Base-by-base conservation (phyloP, 1,284 basidiomycete genomes). In the Cryptococcus jaspeensis region DNA sequence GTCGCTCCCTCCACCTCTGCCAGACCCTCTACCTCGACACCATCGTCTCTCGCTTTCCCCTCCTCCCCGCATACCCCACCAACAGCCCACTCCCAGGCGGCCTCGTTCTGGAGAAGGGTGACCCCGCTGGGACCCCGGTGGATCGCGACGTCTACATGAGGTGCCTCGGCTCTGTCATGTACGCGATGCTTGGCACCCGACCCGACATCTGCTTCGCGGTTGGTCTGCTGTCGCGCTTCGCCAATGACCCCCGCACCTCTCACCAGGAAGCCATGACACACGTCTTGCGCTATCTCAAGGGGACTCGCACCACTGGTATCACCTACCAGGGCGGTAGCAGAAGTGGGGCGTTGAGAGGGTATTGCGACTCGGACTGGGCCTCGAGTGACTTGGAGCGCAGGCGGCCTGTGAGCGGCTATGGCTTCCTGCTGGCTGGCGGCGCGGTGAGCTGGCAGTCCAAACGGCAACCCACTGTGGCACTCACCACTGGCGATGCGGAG, bases 251-350 rank as follows among this genome's bases (percentile, higher is more conserved):
- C n/a, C 50, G 56, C 0, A 20, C 23, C 1, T 5, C 45, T 0
- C 81, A 83, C 60, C 81, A 77, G 76, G 67, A 69, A 1, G 76
- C 78, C 0, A 75, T 76, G 0, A 75, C 79, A 15, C 70, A 71
- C 5, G 70, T 81, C 5, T 64, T 82, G 0, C 69, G 70, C 0
- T 83, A 83, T 60, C 72, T 83, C 1, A 73, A 76, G n/a, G 76
- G 77, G 3, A 81, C 81, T 0, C 45, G 60, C 6, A 43, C 69
- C 15, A 49, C 74, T 12, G 63, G 66, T 38, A 69, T 81, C 18
- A 55, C 59, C n/a, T 69, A 78, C 3, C 20, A 15, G 15, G 18
- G 23, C 11, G 43, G 42, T n/a, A 43, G 38, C 2, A n/a, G n/a
- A n/a, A n/a, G n/a, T n/a, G 42, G 23, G 25, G 20, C 22, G 5